Evolutionary conservation across 441 rosid genomes (phyloP), one percentile per base, ranked within the genome.

Genomic region (Pelargonium citronellum): DNA sequence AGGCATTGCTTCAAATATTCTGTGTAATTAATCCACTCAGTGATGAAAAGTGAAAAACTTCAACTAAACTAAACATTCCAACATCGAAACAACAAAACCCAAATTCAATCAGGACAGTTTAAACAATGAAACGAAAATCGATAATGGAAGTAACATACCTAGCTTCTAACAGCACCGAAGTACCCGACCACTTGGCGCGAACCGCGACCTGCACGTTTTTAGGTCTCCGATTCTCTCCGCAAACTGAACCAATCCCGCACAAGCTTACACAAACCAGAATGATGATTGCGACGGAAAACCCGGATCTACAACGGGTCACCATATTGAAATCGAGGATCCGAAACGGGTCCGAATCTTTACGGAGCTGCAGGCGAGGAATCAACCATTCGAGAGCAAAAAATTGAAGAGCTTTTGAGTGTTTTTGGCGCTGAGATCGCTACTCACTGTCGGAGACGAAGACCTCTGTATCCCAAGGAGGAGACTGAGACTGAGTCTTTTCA

Each of bases 91-190:
- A 65, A 17, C 22, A 37, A 57, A 57, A 58, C 11, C 34, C 64
- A 58, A 16, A 12, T 58, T 16, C 15, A 20, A 20, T 16, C 17
- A 12, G 16, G 16, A 5, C 5, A 7, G 6, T 11, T 3, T 8
- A 19, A 1, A 9, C 5, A 44, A 12, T 3, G n/a, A 16, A 66
- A 7, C 34, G 2, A 16, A 8, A 24, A 27, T 49, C 49, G 11
- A 65, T 63, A 37, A 10, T 16, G 1, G 17, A 75, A 47, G 22
- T 22, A 68, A 71, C 81, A 62, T 72, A 92, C 97, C 96, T 92
- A 69, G 99, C 98, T 87, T 95, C 99, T 68, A 95, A 80, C 68
- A 95, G 88, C 80, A 95, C 74, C 15, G 99, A 95, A 84, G 99
- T 92, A 68, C 99, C 99, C 65, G 87, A 88, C 98, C 96, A 92